These are phyloP conservation scores for Fistulifera solaris DNA, from an alignment of 108 stramenopile genomes.

Conservation along the genomic window DNA sequence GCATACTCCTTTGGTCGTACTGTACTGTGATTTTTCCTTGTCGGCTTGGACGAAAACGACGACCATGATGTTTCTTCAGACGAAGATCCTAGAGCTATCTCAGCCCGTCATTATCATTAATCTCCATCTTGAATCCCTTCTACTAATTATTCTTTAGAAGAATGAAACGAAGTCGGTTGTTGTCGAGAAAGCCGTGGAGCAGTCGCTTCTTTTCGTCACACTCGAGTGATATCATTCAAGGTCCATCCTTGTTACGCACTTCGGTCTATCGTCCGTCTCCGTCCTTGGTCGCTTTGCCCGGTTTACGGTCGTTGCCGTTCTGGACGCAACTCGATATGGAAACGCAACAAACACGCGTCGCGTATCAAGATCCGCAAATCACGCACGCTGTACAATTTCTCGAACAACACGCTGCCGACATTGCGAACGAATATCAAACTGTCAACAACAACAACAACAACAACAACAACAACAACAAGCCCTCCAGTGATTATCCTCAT, in stretches of 20 bases:
- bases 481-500: constrained; percentile 44
- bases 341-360: constrained; percentile 27
- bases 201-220: not conserved
- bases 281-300: constrained; percentile 63
- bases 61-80: too few relatives aligned
- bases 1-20: too few relatives aligned
- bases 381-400: constrained; percentile 51
- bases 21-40: too few relatives aligned
- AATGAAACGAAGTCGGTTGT: too few relatives aligned
- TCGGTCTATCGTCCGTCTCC: constrained; percentile 66
- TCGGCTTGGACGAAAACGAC: too few relatives aligned
- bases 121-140: too few relatives aligned
- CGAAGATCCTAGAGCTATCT: too few relatives aligned
- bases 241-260: constrained; percentile 67
- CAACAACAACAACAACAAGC: constrained; percentile 16
- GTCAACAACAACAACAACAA: constrained; percentile 17
- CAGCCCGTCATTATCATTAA: too few relatives aligned
- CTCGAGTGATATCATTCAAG: constrained; percentile 50
- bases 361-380: constrained; percentile 73
- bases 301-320: constrained; percentile 58
- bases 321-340: constrained; percentile 38
- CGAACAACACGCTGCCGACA: constrained; percentile 39
- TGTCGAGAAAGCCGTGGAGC: too few relatives aligned
- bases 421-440: constrained; percentile 77
- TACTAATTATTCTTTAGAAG: too few relatives aligned